phyloP scores from a whole-genome alignment of 148 eudicot genomes.

The Spergularia marina region DNA sequence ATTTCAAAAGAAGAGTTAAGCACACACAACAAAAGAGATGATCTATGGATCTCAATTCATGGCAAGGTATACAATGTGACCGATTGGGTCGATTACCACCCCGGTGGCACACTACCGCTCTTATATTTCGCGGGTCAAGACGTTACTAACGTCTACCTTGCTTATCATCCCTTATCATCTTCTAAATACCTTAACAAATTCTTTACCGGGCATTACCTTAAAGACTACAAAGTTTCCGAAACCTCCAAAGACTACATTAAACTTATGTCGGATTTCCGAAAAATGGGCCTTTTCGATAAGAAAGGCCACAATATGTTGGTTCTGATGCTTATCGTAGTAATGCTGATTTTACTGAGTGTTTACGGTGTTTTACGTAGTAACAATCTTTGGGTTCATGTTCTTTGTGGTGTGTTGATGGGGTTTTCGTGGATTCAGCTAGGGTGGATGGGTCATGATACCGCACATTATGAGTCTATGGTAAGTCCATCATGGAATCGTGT shows the following conservation, averaged over 20 bases:
- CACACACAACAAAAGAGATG: constrained; percentile 47
- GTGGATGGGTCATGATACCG: constrained; percentile 59
- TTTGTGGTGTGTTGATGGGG: constrained; percentile 45
- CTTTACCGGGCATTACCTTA: constrained; percentile 42
- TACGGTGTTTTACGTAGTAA: constrained; percentile 40
- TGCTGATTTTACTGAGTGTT: constrained; percentile 35
- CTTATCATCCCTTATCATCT: constrained; percentile 46
- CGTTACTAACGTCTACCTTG: constrained; percentile 54
- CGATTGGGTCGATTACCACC: constrained; percentile 48
- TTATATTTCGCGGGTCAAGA: constrained; percentile 54
- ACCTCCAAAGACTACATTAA: constrained; percentile 48
- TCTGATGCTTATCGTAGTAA: constrained; percentile 23
- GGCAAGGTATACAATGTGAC: constrained; percentile 60
- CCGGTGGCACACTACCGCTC: constrained; percentile 49
- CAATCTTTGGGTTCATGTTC: constrained; percentile 35
- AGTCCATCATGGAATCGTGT: constrained; percentile 26
- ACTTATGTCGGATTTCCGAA: constrained; percentile 39
- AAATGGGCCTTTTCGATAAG: constrained; percentile 51
- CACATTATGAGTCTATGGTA: constrained; percentile 51
- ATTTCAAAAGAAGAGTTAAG: constrained; percentile 41
- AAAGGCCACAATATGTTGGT: constrained; percentile 41
- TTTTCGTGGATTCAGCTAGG: constrained; percentile 53
- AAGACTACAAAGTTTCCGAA: constrained; percentile 46
- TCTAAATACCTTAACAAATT: constrained; percentile 38
- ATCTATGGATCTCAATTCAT: constrained; percentile 60